Percentiles rank a stretch among this genome's conserved stretches.
phyloP scores from a whole-genome alignment of 176 grass and related monocot genomes.

The Triticum monococcum region DNA sequence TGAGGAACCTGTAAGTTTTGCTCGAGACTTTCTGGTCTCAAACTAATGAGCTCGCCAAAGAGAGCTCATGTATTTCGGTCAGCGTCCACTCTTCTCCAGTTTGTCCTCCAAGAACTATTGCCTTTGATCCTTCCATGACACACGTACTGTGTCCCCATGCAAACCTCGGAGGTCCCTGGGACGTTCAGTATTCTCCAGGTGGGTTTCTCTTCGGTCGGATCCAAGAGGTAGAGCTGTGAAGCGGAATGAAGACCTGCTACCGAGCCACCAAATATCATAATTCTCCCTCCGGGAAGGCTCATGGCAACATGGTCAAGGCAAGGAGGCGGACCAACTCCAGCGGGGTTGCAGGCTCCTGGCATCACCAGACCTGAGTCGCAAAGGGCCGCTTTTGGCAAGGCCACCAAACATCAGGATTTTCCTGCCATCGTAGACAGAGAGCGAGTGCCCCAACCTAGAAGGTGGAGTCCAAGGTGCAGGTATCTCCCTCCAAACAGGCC shows the following conservation, averaged over 20 bases:
- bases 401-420: slow-evolving; percentile 98
- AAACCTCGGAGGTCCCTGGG: slow-evolving; percentile 76
- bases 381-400: slow-evolving; percentile 86
- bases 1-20: slow-evolving; percentile 10
- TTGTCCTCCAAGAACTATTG: slow-evolving; percentile 94
- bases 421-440: slow-evolving; percentile 56
- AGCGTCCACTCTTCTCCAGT: slow-evolving; percentile 91
- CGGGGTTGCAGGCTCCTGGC: slow-evolving; percentile 95
- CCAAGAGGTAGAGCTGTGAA: slow-evolving; percentile 79
- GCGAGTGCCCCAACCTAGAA: slow-evolving; percentile 82
- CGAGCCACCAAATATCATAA: slow-evolving; percentile 90
- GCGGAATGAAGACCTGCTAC: slow-evolving; percentile 96
- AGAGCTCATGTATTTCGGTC: slow-evolving; percentile 83
- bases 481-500: slow-evolving; percentile 87
- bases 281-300: slow-evolving; percentile 73
- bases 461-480: slow-evolving; percentile 88
- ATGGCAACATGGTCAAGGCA: slow-evolving; percentile 91
- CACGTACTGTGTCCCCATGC: slow-evolving; percentile 96
- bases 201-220: slow-evolving; percentile 85
- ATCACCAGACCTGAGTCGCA: slow-evolving; percentile 76
- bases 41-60: slow-evolving; percentile 55
- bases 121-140: slow-evolving; percentile 77
- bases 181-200: slow-evolving; percentile 91
- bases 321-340: slow-evolving; percentile 82
- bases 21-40: slow-evolving; percentile 24